Conservation (phyloP, 768 basidiomycete species). For the Nevesoporus exiguus region DNA sequence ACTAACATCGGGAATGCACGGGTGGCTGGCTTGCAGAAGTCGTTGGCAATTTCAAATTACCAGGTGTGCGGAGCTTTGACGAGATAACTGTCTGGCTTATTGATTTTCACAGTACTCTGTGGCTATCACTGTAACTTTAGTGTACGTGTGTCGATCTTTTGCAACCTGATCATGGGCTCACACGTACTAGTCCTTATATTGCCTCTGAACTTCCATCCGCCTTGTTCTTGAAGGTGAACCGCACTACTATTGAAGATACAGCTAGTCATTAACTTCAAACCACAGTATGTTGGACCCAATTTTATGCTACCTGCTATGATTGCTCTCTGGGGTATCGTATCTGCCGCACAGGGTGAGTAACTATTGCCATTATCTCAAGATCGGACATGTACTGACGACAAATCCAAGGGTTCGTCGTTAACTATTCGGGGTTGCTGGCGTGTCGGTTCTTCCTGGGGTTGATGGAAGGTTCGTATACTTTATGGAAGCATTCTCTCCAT, state of each 20-base stretch:
- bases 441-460: constrained; percentile 28
- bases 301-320: background rate
- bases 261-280: background rate
- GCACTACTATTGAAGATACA: background rate
- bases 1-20: constrained; percentile 57
- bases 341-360: background rate
- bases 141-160: background rate
- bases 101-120: constrained; percentile 30
- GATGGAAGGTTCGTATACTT: constrained; percentile 46
- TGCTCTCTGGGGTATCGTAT: background rate
- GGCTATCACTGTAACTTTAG: constrained; percentile 30
- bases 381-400: background rate
- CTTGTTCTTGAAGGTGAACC: background rate
- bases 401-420: constrained; percentile 43
- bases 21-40: constrained; percentile 55
- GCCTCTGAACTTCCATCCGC: background rate
- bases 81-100: background rate
- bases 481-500: background rate
- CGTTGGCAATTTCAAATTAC: constrained; percentile 36
- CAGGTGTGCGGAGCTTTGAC: constrained; percentile 12
- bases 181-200: constrained; percentile 40
- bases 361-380: background rate
- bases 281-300: constrained; percentile 1
- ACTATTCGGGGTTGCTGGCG: constrained; percentile 51
- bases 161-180: background rate